A percentile compares a stretch with the other conserved stretches of the same genome.
These are phyloP conservation scores for Nicotiana rustica DNA, from an alignment of 305 asterid species.

Conservation along the genomic window DNA sequence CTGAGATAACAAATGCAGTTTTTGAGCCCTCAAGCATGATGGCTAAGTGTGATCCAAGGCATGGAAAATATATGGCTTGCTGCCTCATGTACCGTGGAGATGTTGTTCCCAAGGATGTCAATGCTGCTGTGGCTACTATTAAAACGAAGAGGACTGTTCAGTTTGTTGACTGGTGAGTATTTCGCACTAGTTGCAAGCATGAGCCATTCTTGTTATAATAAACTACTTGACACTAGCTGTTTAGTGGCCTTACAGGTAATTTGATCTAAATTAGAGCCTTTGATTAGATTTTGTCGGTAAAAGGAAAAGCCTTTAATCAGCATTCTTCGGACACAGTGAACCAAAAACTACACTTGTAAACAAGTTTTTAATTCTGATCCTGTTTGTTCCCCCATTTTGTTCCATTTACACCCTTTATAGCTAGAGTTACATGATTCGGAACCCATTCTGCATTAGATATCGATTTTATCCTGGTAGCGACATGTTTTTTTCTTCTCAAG, in stretches of 20 bases:
- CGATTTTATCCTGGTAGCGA: not conserved
- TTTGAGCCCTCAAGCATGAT: slow-evolving; percentile 73
- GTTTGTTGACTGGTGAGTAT: slow-evolving; percentile 67
- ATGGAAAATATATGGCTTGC: slow-evolving; percentile 71
- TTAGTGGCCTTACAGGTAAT: not conserved
- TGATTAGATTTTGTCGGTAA: not conserved
- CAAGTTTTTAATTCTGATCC: not conserved
- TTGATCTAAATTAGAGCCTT: not conserved
- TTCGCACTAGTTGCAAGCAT: slow-evolving; percentile 21
- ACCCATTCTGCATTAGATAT: not conserved
- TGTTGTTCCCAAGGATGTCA: slow-evolving; percentile 70
- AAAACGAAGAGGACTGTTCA: slow-evolving; percentile 65
- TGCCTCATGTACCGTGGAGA: slow-evolving; percentile 74
- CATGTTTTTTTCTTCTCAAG: not conserved
- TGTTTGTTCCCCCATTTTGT: not conserved
- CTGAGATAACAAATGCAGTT: slow-evolving; percentile 66
- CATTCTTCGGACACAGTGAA: not conserved
- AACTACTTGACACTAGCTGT: not conserved
- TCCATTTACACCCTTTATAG: not conserved
- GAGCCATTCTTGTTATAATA: not conserved
- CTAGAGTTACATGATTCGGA: not conserved
- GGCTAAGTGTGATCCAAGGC: slow-evolving; percentile 74
- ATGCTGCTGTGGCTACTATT: slow-evolving; percentile 67
- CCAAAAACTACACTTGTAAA: not conserved
- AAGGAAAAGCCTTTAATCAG: not conserved